Percentiles rank a stretch among this genome's conserved stretches.
phyloP scores from a whole-genome alignment of 345 rosid genomes.

The Orychophragmus violaceus region DNA sequence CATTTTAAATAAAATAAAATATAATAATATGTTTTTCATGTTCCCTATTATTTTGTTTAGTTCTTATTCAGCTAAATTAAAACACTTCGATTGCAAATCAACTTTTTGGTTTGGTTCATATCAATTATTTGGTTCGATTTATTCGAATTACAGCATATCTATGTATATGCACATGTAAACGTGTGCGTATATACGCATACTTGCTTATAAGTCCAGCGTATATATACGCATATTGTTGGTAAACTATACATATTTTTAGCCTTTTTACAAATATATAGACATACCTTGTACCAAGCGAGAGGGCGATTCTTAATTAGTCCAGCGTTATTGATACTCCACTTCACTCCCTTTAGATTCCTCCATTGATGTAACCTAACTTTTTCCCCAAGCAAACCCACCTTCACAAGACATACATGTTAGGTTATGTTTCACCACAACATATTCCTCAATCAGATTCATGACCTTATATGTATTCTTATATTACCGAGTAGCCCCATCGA shows the following conservation, averaged over 20 bases:
- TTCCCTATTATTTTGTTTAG: too few species aligned
- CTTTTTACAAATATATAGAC: not conserved
- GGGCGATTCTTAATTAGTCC: conserved; percentile 32
- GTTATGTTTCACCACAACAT: not conserved
- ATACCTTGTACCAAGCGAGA: conserved; percentile 89
- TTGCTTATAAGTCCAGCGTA: too few species aligned
- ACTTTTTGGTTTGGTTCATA: too few species aligned
- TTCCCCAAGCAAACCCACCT: conserved; percentile 79
- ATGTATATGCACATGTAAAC: too few species aligned
- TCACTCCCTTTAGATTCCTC: conserved; percentile 31
- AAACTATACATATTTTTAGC: not conserved
- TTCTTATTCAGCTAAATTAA: too few species aligned
- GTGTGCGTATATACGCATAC: too few species aligned
- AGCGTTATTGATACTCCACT: conserved; percentile 41
- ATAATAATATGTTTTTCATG: too few species aligned
- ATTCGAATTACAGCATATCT: too few species aligned
- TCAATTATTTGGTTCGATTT: too few species aligned
- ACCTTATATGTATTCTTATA: not conserved
- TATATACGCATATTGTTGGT: not conserved
- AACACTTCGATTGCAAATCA: too few species aligned
- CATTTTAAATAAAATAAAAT: too few species aligned
- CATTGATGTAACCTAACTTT: conserved; percentile 38
- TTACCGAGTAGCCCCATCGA: conserved; percentile 80
- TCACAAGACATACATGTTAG: conserved; percentile 5
- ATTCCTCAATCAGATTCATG: not conserved